Base-by-base conservation (phyloP, 2,329 filamentous ascomycete genomes). In the Trichoderma sp. region DNA sequence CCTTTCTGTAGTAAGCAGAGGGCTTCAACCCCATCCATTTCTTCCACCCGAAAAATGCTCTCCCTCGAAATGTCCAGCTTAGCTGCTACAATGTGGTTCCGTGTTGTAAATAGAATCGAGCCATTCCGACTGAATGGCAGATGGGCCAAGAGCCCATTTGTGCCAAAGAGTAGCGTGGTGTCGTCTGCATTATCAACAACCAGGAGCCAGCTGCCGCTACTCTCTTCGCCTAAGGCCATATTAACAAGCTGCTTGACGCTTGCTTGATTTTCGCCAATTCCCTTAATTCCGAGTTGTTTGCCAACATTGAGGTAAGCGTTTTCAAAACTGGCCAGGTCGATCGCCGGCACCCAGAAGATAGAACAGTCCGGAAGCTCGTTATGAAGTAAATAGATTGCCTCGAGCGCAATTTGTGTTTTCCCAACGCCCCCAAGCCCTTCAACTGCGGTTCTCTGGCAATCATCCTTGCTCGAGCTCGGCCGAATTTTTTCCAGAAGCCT, bases 161-260 rank as follows among this genome's bases (percentile, higher is more conserved):
- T 17, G 29, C 70, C 70, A 42, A 76, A 73, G 1, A 80, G 65
- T 1, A 81, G 65, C 1, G 76, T 64, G 3, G 58, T 58, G 65
- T 84, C 78, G 66, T 84, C 80, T 3, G 42, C 42, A 19, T 45
- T 45, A 12, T 45, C 42, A 19, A 45, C 12, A 53, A 84, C 72
- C 37, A 83, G 67, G 1, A 84, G 72, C 82, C 80, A 84, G 2
- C 68, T 69, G 2, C 75, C 73, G 1, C 68, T 69, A 2, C 75
- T 73, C 5, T 69, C 64, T 5, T 69, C 64, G 35, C 73, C 76
- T 1, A 84, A 68, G 15, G 70, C 71, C 2, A 39, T 42, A 45
- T 79, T 79, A 7, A 84, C 76, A 2, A 80, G 73, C 17, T 42
- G 22, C 56, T 76, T 80, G 2, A 80, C 59, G 65, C 83, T 77